Evolutionary conservation across 2,329 filamentous ascomycete genomes (phyloP).

Genomic region (Trichoderma lentiforme): DNA sequence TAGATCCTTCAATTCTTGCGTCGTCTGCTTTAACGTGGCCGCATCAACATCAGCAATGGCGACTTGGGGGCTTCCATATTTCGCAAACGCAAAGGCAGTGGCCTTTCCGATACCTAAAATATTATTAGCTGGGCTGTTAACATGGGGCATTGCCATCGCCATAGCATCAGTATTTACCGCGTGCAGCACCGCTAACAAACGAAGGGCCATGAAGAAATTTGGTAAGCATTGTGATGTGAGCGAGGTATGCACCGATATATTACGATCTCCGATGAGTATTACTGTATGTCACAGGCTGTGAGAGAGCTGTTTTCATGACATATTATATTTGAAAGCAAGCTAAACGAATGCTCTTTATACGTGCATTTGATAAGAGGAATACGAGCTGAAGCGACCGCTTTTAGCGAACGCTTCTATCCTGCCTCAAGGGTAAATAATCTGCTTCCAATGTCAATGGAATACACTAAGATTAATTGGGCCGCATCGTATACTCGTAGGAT

Average conservation of each 20-base stretch:
- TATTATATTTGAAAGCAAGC: not conserved
- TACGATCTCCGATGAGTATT: not conserved
- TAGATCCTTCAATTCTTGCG: not conserved
- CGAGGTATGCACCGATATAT: not conserved
- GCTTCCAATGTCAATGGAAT: fast-evolving
- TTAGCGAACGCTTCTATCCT: too few species aligned
- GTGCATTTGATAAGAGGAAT: too few species aligned
- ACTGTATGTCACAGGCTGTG: not conserved
- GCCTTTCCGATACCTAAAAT: not conserved
- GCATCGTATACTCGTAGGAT: too few species aligned
- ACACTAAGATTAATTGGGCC: too few species aligned
- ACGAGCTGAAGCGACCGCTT: too few species aligned
- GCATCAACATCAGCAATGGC: not conserved
- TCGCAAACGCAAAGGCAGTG: not conserved
- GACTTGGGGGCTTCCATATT: not conserved
- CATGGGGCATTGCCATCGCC: too few species aligned
- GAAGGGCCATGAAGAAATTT: not conserved
- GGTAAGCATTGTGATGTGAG: not conserved
- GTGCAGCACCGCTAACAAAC: not conserved
- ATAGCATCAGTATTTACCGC: not conserved
- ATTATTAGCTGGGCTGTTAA: not conserved
- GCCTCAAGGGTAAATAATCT: too few species aligned
- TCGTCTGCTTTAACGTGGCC: not conserved
- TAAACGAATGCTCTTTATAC: not conserved
- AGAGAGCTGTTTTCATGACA: not conserved